Evolutionary conservation across 768 basidiomycete species (phyloP), one percentile per base, ranked within the genome.

Genomic region (Astraeus odoratus): DNA sequence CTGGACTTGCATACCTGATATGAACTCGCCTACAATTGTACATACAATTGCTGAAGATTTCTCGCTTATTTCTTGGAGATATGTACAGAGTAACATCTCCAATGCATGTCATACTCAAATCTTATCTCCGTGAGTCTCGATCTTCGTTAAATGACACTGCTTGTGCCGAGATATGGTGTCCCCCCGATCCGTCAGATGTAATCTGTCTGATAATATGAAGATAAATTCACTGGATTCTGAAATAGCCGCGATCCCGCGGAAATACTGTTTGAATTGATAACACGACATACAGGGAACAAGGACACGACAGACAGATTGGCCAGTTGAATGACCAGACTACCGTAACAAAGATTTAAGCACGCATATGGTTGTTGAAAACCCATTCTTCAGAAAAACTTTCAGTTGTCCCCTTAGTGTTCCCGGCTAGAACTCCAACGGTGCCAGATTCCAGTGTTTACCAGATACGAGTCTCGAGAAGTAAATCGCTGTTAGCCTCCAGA

Each of bases 401-500:
- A 18, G 13, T 19, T 37, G 19, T 13, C 22, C 19, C 8, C 3
- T 36, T 36, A 4, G 5, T 23, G 36, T 18, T 20, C 2, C 4
- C 10, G 5, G 12, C 8, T 23, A 2, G 22, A 38, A 9, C 37
- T 15, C 37, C 5, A n/a, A 18, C 20, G 7, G 18, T 23, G 30
- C 10, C n/a, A 3, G 20, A 15, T 6, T 15, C 20, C 5, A n/a
- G 23, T 9, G 3, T 39, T 19, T 74, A 95, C 92, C 93, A 95
- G 57, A 91, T 77, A 55, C 93, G 80, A 20, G 85, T 85, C 65
- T 89, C 82, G 13, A 95, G 76, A 58, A 98, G 69, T 57, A 97
- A 70, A 64, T 97, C 95, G 42, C 76, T 80, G 64, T 73, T 81
- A 42, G 80, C 75, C 66, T 95, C 91, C 34, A 96, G 67, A 22